phyloP scores from a whole-genome alignment of 768 basidiomycete genomes.

The Imleria badia region DNA sequence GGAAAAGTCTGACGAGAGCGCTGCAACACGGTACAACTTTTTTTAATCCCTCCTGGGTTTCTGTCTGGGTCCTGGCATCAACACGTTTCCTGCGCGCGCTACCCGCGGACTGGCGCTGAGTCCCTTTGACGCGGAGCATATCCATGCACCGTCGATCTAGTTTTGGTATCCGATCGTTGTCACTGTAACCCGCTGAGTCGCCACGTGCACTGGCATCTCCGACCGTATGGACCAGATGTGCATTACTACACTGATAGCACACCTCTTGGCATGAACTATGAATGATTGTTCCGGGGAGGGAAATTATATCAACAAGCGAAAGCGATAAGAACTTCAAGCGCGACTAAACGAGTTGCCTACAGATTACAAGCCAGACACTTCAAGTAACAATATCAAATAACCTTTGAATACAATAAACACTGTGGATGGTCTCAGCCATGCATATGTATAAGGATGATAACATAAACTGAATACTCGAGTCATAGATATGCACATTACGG shows the following conservation, averaged over 20 bases:
- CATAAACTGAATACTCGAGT: slow-evolving; percentile 9
- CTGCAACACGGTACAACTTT: background rate
- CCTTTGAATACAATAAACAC: slow-evolving; percentile 6
- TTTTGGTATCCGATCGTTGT: background rate
- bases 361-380: background rate
- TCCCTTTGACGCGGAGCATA: slow-evolving; percentile 4
- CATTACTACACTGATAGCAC: background rate
- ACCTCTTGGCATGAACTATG: background rate
- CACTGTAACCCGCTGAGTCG: background rate
- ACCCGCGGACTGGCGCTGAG: background rate
- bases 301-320: background rate
- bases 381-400: background rate
- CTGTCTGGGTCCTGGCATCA: background rate
- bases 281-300: background rate
- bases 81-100: slow-evolving; percentile 12
- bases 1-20: background rate
- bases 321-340: background rate
- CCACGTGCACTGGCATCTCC: background rate
- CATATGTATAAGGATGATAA: slow-evolving; percentile 10
- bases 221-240: background rate
- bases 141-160: background rate
- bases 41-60: background rate
- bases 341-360: background rate
- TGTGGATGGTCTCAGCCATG: background rate
- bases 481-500: slow-evolving; percentile 9